Evolutionary conservation across 768 basidiomycete genomes (phyloP).

Genomic region (Lentinula sp.): DNA sequence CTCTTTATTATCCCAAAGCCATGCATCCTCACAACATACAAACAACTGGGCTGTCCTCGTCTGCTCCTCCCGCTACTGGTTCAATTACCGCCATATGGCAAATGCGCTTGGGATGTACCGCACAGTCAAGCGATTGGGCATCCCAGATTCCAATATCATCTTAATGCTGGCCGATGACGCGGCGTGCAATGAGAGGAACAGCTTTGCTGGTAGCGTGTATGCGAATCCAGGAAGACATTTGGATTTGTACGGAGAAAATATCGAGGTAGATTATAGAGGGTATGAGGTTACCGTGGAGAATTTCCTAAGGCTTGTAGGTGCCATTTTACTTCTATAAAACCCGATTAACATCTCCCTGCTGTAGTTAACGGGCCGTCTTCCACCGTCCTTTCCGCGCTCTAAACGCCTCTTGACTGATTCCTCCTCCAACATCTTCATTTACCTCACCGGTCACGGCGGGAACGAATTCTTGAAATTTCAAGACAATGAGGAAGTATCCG

Average conservation of each 20-base stretch:
- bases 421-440: slow-evolving; percentile 89
- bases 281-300: slow-evolving; percentile 98
- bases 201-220: slow-evolving; percentile 88
- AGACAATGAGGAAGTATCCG: slow-evolving; percentile 96
- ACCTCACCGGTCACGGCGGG: slow-evolving; percentile 98
- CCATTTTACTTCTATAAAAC: slow-evolving; percentile 31
- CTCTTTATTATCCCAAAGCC: background rate
- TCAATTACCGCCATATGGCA: slow-evolving; percentile 98
- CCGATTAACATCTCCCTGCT: background rate
- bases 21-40: slow-evolving; percentile 52
- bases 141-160: slow-evolving; percentile 98
- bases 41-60: slow-evolving; percentile 99
- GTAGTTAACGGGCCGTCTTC: slow-evolving; percentile 54
- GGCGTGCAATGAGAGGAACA: slow-evolving; percentile 90
- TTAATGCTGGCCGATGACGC: slow-evolving; percentile 98
- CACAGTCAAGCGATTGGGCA: slow-evolving; percentile 95
- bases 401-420: slow-evolving; percentile 92
- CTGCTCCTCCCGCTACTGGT: slow-evolving; percentile 93
- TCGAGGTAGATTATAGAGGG: slow-evolving; percentile 97
- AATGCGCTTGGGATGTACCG: slow-evolving; percentile 99
- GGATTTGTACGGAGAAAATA: slow-evolving; percentile 93
- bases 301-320: slow-evolving; percentile 63
- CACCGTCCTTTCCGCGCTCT: slow-evolving; percentile 79
- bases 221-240: slow-evolving; percentile 77
- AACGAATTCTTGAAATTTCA: slow-evolving; percentile 99